Conservation (phyloP, 2,329 filamentous ascomycete genomes). For the Diaporthe australafricana region DNA sequence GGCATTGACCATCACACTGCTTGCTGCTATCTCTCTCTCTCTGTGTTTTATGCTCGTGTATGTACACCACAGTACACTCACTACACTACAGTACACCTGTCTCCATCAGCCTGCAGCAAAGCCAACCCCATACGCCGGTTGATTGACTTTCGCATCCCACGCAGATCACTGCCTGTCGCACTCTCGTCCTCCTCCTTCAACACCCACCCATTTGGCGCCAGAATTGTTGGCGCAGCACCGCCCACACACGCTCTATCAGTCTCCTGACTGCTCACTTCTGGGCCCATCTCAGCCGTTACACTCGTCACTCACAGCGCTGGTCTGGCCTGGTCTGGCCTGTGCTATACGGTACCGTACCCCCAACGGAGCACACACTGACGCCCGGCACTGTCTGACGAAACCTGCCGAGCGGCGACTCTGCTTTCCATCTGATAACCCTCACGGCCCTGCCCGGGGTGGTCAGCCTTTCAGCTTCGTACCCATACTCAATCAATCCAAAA, state of each 20-base stretch:
- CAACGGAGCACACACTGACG: slow-evolving; percentile 1
- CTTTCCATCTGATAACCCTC: slow-evolving; percentile 6
- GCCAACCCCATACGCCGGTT: slow-evolving; percentile 8
- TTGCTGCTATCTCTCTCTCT: neutral
- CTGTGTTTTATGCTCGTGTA: neutral
- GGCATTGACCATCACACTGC: neutral
- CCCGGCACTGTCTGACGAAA: slow-evolving; percentile 15
- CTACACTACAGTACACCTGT: neutral
- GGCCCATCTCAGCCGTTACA: slow-evolving; percentile 11
- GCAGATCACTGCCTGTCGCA: slow-evolving; percentile 20
- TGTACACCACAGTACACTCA: neutral
- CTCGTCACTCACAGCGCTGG: slow-evolving; percentile 14
- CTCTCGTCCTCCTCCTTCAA: neutral
- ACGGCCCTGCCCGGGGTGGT: slow-evolving; percentile 16
- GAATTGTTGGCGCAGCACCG: neutral
- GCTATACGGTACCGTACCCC: slow-evolving; percentile 2
- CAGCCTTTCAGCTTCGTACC: slow-evolving; percentile 3
- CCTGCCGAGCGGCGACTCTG: neutral
- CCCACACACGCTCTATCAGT: slow-evolving; percentile 9
- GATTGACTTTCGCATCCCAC: slow-evolving; percentile 23
- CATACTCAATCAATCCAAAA: neutral
- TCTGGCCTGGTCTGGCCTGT: neutral
- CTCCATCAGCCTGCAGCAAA: slow-evolving; percentile 21
- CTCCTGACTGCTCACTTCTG: slow-evolving; percentile 28
- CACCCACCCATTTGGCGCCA: neutral